phyloP scores from a whole-genome alignment of 2,329 filamentous ascomycete species.

The Cordyceps farinosa region DNA sequence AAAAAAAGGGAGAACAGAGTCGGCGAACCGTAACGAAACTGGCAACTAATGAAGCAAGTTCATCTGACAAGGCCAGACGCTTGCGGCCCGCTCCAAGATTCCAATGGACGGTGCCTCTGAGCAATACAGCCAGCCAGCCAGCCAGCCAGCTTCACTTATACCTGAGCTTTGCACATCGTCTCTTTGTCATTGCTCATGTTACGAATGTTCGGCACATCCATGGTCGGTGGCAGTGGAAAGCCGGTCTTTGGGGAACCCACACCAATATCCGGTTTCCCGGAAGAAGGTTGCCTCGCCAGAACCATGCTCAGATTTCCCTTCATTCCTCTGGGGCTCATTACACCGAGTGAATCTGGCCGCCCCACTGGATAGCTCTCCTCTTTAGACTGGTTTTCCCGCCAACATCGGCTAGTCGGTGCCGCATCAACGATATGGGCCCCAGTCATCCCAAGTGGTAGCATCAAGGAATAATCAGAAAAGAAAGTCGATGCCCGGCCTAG shows the following conservation, averaged over 20 bases:
- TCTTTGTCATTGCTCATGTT: too few relatives aligned
- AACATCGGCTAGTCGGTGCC: not conserved
- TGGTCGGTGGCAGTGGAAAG: too few relatives aligned
- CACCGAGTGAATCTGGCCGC: not conserved
- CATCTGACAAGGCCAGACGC: too few relatives aligned
- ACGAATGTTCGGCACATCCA: too few relatives aligned
- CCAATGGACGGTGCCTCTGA: too few relatives aligned
- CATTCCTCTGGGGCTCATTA: not conserved
- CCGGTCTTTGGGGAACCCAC: not conserved
- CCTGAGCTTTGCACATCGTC: too few relatives aligned
- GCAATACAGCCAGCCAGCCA: too few relatives aligned
- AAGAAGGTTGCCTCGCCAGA: not conserved
- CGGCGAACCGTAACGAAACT: not conserved
- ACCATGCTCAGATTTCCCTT: too few relatives aligned
- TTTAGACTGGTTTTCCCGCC: not conserved
- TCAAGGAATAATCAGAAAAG: not conserved
- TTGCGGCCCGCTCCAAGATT: too few relatives aligned
- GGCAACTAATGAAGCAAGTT: too few relatives aligned
- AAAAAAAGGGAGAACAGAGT: not conserved
- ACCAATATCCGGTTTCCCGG: not conserved
- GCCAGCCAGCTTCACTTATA: too few relatives aligned
- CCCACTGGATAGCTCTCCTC: not conserved
- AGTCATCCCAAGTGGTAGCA: not conserved
- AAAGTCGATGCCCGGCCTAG: not conserved
- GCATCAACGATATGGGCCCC: not conserved